Conservation (phyloP, 2,329 filamentous ascomycete genomes). For the Colletotrichum orbiculare region DNA sequence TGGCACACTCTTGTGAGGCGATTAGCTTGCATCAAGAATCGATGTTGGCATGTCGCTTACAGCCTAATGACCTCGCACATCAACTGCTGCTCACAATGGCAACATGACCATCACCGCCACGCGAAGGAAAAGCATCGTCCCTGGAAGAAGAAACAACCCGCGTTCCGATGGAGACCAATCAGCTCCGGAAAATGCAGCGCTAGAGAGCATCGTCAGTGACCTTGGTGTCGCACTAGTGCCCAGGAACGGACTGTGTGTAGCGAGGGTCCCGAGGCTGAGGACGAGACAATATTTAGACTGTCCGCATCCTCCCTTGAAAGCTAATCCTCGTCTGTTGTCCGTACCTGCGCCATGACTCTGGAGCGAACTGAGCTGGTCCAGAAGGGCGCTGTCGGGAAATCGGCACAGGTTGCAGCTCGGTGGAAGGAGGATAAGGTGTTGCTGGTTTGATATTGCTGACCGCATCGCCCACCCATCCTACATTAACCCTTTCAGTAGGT, state of each 20-base stretch:
- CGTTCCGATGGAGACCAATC: neutral
- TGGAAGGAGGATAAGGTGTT: neutral
- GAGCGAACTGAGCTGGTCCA: neutral
- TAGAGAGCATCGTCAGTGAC: constrained; percentile 21
- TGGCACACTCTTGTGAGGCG: too few relatives aligned
- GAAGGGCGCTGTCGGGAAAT: neutral
- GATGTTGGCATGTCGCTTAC: too few relatives aligned
- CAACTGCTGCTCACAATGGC: too few relatives aligned
- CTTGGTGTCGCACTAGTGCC: constrained; percentile 17
- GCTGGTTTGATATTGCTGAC: constrained; percentile 3
- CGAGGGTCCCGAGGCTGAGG: constrained; percentile 7
- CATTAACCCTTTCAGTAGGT: neutral
- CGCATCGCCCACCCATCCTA: neutral
- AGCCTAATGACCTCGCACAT: too few relatives aligned
- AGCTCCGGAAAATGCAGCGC: constrained; percentile 20
- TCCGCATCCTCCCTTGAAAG: constrained; percentile 2
- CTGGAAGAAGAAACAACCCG: neutral
- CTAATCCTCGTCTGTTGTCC: neutral
- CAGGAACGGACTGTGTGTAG: constrained; percentile 6
- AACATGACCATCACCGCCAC: neutral
- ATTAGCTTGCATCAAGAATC: too few relatives aligned
- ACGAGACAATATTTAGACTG: constrained; percentile 19
- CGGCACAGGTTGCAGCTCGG: neutral
- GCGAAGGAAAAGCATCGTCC: neutral
- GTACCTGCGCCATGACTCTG: neutral